These are phyloP conservation scores for Verticillium dahliae DNA, from an alignment of 2,329 filamentous ascomycete genomes.

Conservation along the genomic window DNA sequence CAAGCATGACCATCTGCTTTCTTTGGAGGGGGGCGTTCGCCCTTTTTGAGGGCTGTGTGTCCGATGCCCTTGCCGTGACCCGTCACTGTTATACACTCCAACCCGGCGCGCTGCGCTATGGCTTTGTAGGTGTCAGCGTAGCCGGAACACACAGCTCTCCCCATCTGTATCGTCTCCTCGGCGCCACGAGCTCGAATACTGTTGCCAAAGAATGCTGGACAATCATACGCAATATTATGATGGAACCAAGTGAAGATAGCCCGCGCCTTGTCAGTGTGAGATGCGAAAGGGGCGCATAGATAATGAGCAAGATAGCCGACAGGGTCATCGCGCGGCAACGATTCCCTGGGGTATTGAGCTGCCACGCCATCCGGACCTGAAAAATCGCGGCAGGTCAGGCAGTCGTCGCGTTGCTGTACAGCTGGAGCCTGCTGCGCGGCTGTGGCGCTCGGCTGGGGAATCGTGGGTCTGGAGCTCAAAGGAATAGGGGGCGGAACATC, in stretches of 20 bases:
- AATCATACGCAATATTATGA: slow-evolving; percentile 86
- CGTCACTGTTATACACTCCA: slow-evolving; percentile 67
- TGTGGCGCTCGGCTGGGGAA: slow-evolving; percentile 42
- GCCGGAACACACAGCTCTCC: slow-evolving; percentile 84
- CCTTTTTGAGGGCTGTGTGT: slow-evolving; percentile 54
- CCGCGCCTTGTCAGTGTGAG: slow-evolving; percentile 82
- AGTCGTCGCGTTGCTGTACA: slow-evolving; percentile 33
- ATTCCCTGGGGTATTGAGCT: slow-evolving; percentile 64
- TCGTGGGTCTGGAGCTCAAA: slow-evolving; percentile 42
- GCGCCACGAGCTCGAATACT: slow-evolving; percentile 62
- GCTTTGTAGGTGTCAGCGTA: slow-evolving; percentile 79
- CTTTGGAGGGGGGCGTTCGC: slow-evolving; percentile 58
- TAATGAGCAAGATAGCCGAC: slow-evolving; percentile 70
- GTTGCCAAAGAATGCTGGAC: slow-evolving; percentile 68
- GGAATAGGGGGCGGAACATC: slow-evolving; percentile 46
- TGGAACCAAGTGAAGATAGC: slow-evolving; percentile 94
- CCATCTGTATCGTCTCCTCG: slow-evolving; percentile 65
- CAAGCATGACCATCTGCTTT: slow-evolving; percentile 70
- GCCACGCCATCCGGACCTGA: slow-evolving; percentile 74
- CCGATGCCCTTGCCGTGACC: slow-evolving; percentile 88
- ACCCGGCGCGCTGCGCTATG: slow-evolving; percentile 70
- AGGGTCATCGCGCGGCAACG: slow-evolving; percentile 59
- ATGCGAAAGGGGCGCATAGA: slow-evolving; percentile 73
- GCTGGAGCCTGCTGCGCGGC: slow-evolving; percentile 22
- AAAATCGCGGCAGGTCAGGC: slow-evolving; percentile 83